These are phyloP conservation scores for Candida schatavii DNA, from an alignment of 805 yeast genomes.

Conservation along the genomic window DNA sequence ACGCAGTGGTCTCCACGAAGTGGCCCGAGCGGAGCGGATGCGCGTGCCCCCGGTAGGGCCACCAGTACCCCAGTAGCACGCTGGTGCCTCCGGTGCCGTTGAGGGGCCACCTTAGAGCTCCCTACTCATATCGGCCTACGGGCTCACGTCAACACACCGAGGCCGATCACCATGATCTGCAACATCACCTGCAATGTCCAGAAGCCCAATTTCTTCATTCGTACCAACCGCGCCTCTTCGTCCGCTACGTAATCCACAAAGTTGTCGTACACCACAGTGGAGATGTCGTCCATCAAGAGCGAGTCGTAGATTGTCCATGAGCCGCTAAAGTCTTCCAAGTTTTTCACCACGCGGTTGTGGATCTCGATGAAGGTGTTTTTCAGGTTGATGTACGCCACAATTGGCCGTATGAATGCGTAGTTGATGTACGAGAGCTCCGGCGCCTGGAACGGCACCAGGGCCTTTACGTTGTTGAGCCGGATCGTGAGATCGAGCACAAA, in stretches of 20 bases:
- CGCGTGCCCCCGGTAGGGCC: too few relatives aligned
- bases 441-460: conserved; percentile 82
- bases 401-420: conserved; percentile 88
- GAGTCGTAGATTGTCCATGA: conserved; percentile 96
- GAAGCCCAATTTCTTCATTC: conserved; percentile 83
- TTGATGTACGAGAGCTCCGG: conserved; percentile 89
- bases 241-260: conserved; percentile 87
- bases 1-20: too few relatives aligned
- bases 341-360: conserved; percentile 75
- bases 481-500: conserved; percentile 79
- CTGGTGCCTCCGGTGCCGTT: too few relatives aligned
- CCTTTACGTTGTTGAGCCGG: conserved; percentile 80
- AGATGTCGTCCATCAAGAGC: conserved; percentile 83
- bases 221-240: conserved; percentile 67
- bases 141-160: conserved; percentile 50
- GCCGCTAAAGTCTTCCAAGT: conserved; percentile 83
- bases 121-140: too few relatives aligned
- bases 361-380: conserved; percentile 87
- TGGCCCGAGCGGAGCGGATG: too few relatives aligned
- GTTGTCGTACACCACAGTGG: conserved; percentile 85
- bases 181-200: conserved; percentile 87
- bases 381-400: conserved; percentile 92
- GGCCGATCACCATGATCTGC: conserved; percentile 77
- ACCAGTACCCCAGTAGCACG: too few relatives aligned
- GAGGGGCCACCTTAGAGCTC: too few relatives aligned